Conservation (phyloP, 208 protist species). For the Crithidia fasciculata region DNA sequence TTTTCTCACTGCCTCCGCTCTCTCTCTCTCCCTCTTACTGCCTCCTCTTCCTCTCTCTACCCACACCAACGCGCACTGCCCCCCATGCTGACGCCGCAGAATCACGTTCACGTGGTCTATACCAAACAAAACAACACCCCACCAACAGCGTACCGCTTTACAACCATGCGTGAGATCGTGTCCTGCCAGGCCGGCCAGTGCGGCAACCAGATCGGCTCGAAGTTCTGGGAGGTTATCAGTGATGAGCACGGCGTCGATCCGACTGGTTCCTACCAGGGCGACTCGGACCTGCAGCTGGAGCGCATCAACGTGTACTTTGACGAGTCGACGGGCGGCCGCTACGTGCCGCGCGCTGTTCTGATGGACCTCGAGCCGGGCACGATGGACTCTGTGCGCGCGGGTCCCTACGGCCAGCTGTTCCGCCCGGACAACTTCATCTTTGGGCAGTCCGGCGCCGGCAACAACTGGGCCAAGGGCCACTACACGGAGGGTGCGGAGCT, state of each 20-base stretch:
- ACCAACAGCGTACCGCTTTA: background rate
- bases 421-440: conserved; percentile 98
- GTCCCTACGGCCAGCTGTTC: conserved; percentile 93
- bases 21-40: too few relatives aligned
- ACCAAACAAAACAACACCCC: too few relatives aligned
- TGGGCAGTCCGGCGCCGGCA: conserved; percentile 97
- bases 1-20: too few relatives aligned
- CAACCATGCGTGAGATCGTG: conserved; percentile 90
- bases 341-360: conserved; percentile 81
- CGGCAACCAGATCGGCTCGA: conserved; percentile 85
- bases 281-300: conserved; percentile 97
- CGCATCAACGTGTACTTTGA: conserved; percentile 99
- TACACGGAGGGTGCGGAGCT: conserved; percentile 99
- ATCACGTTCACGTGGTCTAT: too few relatives aligned
- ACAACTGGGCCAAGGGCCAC: conserved; percentile 99
- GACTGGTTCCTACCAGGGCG: conserved; percentile 92
- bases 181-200: conserved; percentile 80
- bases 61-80: too few relatives aligned
- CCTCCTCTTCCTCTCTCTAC: too few relatives aligned
- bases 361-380: conserved; percentile 94
- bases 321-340: conserved; percentile 83
- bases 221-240: conserved; percentile 85
- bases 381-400: conserved; percentile 97
- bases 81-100: too few relatives aligned
- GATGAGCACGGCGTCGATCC: conserved; percentile 91